Evolutionary conservation across 352 stramenopile genomes (phyloP), one percentile per base, ranked within the genome.

Genomic region (Phytophthora hybrid): DNA sequence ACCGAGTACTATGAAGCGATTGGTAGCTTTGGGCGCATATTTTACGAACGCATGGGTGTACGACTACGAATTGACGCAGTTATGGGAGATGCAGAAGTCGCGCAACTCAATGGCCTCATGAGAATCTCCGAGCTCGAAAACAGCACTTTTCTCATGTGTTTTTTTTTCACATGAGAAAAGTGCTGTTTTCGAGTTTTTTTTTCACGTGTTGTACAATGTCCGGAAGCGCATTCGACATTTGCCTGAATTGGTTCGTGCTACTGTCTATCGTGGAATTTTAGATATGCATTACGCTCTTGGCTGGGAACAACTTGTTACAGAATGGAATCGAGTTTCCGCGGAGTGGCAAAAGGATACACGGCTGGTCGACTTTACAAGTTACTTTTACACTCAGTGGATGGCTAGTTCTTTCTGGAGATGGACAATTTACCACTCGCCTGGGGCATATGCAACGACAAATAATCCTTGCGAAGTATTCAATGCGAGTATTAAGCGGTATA

Each of bases 201-300:
- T 73, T 39, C 64, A 73, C 39, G 64, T 77, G 1, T 11, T 77
- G 2, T 73, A 73, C 64, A 73, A 77, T 53, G 59, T 71, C 2
- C 65, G 65, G 4, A 73, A 77, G 29, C 53, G 59, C 1, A 65
- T 64, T 14, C 4, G 23, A 10, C 54, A 77, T n/a, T 53, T 77
- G 0, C 16, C 44, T 54, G 37, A 46, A 18, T 52, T 23, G 19
- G 34, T 23, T 55, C 37, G n/a, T 56, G 59, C 47, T 59, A 73
- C 14, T 46, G 39, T 46, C 10, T 46, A 46, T 6, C 11, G 39
- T 46, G 39, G 39, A 46, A 46, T 46, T 18, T 18, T 46, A 51
- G 46, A 11, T 51, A 41, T 46, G 46, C 4, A 41, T 52, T 9
- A 63, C 11, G 56, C 18, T 62, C 0, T 39, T 63, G 7, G 39